A percentile compares a stretch with the other conserved stretches of the same genome.
Evolutionary conservation across 1,139 yeast genomes (phyloP).

Genomic region (Meyerozyma elateridarum): DNA sequence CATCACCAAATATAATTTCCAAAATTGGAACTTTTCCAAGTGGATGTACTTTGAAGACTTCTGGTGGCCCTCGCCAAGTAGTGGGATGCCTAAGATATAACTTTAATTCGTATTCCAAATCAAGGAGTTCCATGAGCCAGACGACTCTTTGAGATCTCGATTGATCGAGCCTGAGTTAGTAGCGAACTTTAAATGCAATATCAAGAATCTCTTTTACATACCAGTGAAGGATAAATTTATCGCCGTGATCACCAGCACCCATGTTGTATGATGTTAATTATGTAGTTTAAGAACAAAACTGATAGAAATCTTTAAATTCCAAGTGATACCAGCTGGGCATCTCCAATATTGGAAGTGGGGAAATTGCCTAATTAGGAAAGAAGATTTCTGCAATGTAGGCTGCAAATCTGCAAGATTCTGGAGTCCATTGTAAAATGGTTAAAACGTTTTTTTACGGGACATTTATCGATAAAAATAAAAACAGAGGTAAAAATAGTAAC

Average conservation of each 20-base stretch:
- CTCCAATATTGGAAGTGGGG: no score
- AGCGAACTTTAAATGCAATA: not conserved
- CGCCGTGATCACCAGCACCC: conserved; percentile 4
- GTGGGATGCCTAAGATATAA: conserved; percentile 44
- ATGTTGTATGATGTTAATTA: not conserved
- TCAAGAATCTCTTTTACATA: conserved; percentile 3
- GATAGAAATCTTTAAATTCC: no score
- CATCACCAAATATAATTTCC: conserved; percentile 43
- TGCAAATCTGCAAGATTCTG: no score
- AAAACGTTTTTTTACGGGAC: no score
- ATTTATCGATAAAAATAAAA: no score
- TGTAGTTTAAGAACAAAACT: not conserved
- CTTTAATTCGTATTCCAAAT: conserved; percentile 47
- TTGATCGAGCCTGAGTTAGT: conserved; percentile 36
- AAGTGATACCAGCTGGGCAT: no score
- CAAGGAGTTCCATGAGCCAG: conserved; percentile 52
- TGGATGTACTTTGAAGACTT: conserved; percentile 49
- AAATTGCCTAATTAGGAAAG: no score
- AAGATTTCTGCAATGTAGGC: no score
- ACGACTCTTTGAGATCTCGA: conserved; percentile 51
- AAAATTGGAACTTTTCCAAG: conserved; percentile 54
- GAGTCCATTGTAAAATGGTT: no score
- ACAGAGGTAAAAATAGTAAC: no score
- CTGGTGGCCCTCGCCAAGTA: conserved; percentile 42
- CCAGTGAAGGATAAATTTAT: conserved; percentile 8